A percentile compares a stretch with the other conserved stretches of the same genome.
Conservation (phyloP, 495 filamentous ascomycete genomes). For the Penicillium bovifimosum region DNA sequence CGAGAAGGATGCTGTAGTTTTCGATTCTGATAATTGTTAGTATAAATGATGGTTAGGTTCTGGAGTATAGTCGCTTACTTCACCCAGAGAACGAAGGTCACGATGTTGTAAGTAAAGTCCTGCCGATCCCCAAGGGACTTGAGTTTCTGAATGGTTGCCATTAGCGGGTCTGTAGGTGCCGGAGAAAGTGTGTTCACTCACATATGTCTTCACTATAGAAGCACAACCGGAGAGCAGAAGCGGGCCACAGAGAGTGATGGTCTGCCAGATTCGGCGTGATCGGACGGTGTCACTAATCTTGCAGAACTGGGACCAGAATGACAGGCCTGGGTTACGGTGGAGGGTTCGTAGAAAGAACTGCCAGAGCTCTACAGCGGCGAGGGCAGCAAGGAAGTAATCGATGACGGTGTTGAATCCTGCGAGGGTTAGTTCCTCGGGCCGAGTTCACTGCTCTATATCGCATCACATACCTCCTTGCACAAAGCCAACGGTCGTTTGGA, state of each 20-base stretch:
- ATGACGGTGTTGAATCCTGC: constrained; percentile 33
- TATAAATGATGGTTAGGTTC: background rate
- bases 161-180: background rate
- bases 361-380: constrained; percentile 35
- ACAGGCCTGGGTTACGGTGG: constrained; percentile 20
- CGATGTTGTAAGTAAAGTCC: constrained; percentile 36
- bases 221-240: constrained; percentile 29
- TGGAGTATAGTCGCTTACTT: constrained; percentile 19
- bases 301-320: constrained; percentile 27
- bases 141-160: constrained; percentile 17
- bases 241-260: constrained; percentile 29
- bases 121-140: constrained; percentile 26
- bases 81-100: constrained; percentile 34
- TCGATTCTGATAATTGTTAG: constrained; percentile 25
- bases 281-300: constrained; percentile 29
- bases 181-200: constrained; percentile 6
- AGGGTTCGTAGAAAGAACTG: constrained; percentile 31
- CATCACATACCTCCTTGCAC: constrained; percentile 30
- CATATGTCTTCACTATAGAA: constrained; percentile 37
- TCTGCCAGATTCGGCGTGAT: constrained; percentile 34
- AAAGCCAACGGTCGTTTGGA: constrained; percentile 34
- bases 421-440: background rate
- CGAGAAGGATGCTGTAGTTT: constrained; percentile 34
- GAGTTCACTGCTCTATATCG: background rate
- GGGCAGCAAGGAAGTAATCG: constrained; percentile 27